Evolutionary conservation across 1,139 yeast species (phyloP), one percentile per base, ranked within the genome.

Genomic region (Nakaseomyces delphensis): DNA sequence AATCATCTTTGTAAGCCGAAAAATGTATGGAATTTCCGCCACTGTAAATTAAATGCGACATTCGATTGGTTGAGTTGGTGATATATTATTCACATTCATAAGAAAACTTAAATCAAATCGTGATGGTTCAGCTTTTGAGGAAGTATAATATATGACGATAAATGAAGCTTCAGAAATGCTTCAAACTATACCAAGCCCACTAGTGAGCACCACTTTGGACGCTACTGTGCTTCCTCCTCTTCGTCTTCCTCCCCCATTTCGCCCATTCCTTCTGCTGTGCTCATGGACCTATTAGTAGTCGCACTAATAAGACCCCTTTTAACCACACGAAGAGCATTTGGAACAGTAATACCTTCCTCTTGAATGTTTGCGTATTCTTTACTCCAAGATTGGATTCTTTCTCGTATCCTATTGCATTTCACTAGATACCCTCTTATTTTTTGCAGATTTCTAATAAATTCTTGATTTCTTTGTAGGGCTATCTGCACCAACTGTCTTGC

Each of bases 381-480:
- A 44, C 93, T 84, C 96, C 96, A 87, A 54, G 75, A 74, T 49
- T 69, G 73, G 40, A 89, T 73, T 51, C 79, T 76, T 41, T 72
- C 73, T 53, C 83, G 81, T 51, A 83, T 71, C 46, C 91, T 67
- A 53, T 83, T 86, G 0, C 95, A 91, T 51, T 85, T 73, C 29
- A 83, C 77, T 20, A 89, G 67, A 1, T 89, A 93, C 54, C 73
- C 73, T 51, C 96, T 72, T 38, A 91, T 74, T 35, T 71, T 74
- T 19, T 76, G 69, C 59, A 91, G 68, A 49, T 87, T 83, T 55
- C 93, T 74, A 43, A 87, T 81, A 59, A 83, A 89, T 62, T 91
- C 97, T 59, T 85, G 89, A 55, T 86, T 86, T 57, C 96, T 73
- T 64, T 91, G 97, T 41, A 86, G 65, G 0, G 83, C 83, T 39